A percentile compares a stretch with the other conserved stretches of the same genome.
These are phyloP conservation scores for Blepharisma undulans DNA, from an alignment of 169 alveolate species.

Conservation along the genomic window DNA sequence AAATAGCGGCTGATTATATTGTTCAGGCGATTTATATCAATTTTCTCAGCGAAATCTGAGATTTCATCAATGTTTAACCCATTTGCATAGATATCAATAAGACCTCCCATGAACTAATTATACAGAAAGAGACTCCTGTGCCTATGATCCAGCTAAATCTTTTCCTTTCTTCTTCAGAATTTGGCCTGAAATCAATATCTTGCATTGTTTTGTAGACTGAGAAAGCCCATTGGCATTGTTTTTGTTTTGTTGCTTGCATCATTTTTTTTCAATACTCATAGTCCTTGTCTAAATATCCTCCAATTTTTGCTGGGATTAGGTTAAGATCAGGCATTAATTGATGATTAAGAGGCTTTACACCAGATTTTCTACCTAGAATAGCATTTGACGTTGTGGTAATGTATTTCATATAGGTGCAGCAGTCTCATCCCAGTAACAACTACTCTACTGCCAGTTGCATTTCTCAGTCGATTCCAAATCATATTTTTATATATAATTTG, in stretches of 20 bases:
- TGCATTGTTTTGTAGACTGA: neutral
- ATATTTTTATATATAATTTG: conserved; percentile 59
- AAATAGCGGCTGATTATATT: neutral
- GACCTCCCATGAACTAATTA: neutral
- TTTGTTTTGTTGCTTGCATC: neutral
- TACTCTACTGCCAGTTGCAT: neutral
- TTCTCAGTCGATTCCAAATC: neutral
- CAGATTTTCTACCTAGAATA: conserved; percentile 10
- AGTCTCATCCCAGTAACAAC: conserved; percentile 27
- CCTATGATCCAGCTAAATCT: conserved; percentile 1
- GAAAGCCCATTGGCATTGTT: neutral
- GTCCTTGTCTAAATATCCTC: neutral
- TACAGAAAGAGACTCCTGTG: too few relatives aligned
- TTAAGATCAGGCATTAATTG: neutral
- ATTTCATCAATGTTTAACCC: neutral
- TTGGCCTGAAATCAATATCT: conserved; percentile 2
- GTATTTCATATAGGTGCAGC: neutral
- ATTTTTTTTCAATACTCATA: neutral
- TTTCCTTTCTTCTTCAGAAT: neutral
- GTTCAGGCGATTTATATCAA: neutral
- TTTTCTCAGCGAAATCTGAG: neutral
- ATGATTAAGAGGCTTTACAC: too few relatives aligned
- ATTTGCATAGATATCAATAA: neutral
- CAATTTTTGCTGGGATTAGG: conserved; percentile 25
- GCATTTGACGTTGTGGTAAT: neutral